Evolutionary conservation across 2,329 filamentous ascomycete genomes (phyloP).

Genomic region (Niveomyces coronatus): DNA sequence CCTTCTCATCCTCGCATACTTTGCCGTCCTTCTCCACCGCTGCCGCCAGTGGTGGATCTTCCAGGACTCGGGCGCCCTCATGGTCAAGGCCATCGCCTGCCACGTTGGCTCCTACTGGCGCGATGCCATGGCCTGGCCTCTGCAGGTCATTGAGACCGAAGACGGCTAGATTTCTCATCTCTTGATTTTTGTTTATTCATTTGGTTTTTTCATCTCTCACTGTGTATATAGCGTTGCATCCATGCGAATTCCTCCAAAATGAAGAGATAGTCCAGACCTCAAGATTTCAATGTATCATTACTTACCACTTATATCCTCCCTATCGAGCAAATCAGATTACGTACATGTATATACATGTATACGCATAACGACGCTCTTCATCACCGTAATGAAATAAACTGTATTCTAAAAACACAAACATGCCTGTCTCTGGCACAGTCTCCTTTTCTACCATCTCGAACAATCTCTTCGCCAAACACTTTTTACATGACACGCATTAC

Average conservation of each 20-base stretch:
- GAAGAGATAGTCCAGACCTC: too few relatives aligned
- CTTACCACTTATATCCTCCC: too few relatives aligned
- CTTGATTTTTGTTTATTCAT: background rate
- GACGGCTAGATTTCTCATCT: background rate
- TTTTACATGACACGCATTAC: too few relatives aligned
- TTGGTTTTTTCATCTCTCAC: background rate
- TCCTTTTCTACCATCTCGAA: too few relatives aligned
- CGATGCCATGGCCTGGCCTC: constrained; percentile 11
- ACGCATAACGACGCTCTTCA: too few relatives aligned
- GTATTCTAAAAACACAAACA: background rate
- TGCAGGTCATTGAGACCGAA: constrained; percentile 9
- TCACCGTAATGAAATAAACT: background rate
- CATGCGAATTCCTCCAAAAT: too few relatives aligned
- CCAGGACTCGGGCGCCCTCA: constrained; percentile 8
- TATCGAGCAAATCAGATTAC: too few relatives aligned
- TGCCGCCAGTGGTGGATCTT: constrained; percentile 25
- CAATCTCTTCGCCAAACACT: too few relatives aligned
- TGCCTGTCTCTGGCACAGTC: background rate
- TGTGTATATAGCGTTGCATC: background rate
- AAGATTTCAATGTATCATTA: constrained; percentile 5
- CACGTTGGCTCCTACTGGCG: constrained; percentile 13
- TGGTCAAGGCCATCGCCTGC: constrained; percentile 10
- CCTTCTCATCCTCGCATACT: constrained; percentile 28
- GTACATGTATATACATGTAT: background rate
- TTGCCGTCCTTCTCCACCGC: constrained; percentile 30